phyloP scores from a whole-genome alignment of 225 moss, liverwort and hornwort genomes.

The Pseudoscleropodium purum region DNA sequence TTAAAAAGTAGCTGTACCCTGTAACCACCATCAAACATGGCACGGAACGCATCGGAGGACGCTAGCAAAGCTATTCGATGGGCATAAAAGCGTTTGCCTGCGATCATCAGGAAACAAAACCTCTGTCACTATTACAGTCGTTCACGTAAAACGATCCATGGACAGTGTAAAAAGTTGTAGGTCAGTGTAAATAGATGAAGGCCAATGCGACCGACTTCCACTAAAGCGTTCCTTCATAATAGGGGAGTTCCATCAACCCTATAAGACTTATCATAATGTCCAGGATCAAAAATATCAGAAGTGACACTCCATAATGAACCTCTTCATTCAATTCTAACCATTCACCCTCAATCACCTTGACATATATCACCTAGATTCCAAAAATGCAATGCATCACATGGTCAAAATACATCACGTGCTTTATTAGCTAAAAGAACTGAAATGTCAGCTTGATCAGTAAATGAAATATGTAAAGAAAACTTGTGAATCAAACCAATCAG shows the following conservation, averaged over 20 bases:
- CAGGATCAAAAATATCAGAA: background rate
- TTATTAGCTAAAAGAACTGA: background rate
- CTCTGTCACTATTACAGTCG: background rate
- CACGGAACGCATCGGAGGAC: constrained; percentile 97
- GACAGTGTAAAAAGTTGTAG: background rate
- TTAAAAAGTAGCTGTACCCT: constrained; percentile 34
- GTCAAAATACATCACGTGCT: background rate
- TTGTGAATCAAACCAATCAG: background rate
- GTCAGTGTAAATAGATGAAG: background rate
- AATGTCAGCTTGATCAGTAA: background rate
- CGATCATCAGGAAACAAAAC: background rate
- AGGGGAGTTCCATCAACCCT: background rate
- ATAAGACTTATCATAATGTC: background rate
- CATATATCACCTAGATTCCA: background rate
- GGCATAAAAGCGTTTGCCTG: constrained; percentile 95
- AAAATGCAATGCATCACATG: background rate
- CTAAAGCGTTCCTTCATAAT: background rate
- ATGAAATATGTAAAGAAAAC: background rate
- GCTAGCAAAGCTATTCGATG: constrained; percentile 96
- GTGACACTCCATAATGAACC: background rate
- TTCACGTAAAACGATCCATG: background rate
- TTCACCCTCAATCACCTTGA: background rate
- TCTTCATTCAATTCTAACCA: background rate
- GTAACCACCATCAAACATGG: constrained; percentile 99
- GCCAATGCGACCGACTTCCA: background rate